Evolutionary conservation across 345 rosid genomes (phyloP), one percentile per base, ranked within the genome.

Genomic region (Pugionium cornutum): DNA sequence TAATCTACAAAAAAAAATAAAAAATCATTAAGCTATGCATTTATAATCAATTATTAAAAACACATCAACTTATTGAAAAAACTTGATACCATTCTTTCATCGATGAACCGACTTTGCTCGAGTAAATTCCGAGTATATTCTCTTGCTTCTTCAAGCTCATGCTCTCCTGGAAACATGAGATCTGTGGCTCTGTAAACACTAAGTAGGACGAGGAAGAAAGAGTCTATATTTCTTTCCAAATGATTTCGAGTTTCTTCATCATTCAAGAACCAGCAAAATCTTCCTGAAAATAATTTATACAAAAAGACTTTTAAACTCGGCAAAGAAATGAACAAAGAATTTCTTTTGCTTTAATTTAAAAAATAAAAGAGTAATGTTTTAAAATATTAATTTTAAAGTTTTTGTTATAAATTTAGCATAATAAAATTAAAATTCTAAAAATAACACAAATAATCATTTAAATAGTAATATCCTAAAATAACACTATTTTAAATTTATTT

Each of bases 151-250:
- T 83, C 57, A 2, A 83, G 74, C 69, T 81, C 74, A 40, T 33
- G 18, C 59, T 87, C 92, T 0, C 63, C 85, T 0, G 77, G 74
- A 50, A 87, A 84, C 79, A 80, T 80, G 63, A 87, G 67, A 53
- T 80, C 81, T 8, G 86, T 81, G 30, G 89, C 89, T 73, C 77
- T 75, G 51, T 83, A 69, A 68, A 87, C 77, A 50, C 78, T 76
- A 34, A 84, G 71, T 74, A 83, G 63, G 42, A 56, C 73, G 9
- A 65, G 56, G 9, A 75, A 64, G 52, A 80, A 75, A 6, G 56
- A 53, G 7, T 77, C 79, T 2, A 32, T 31, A 46, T 84, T 66
- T 3, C 30, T 39, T 53, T 74, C 75, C 0, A 83, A 46, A 30
- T 54, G 70, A 39, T 78, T 54, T 34, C 28, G 66, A 36, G 72